These are phyloP conservation scores for Hypoxylon lenormandii DNA, from an alignment of 495 filamentous ascomycete genomes.

Conservation along the genomic window DNA sequence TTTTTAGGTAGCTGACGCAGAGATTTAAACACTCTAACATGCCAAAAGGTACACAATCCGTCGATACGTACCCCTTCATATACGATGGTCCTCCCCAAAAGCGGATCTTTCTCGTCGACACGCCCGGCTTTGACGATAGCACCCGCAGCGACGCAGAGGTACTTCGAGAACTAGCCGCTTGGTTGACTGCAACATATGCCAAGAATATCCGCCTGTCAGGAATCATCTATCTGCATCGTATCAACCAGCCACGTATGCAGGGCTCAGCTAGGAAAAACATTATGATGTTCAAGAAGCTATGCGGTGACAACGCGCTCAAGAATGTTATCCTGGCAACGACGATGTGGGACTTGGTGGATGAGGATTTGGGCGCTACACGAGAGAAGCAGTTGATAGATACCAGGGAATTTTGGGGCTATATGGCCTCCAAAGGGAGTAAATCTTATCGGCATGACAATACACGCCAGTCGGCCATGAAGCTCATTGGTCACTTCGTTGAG, in stretches of 20 bases:
- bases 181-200: slow-evolving; percentile 48
- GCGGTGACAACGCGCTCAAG: slow-evolving; percentile 53
- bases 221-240: slow-evolving; percentile 62
- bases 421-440: slow-evolving; percentile 46
- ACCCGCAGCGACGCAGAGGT: slow-evolving; percentile 57
- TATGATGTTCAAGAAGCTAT: slow-evolving; percentile 57
- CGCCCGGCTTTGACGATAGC: slow-evolving; percentile 66
- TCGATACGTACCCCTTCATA: background rate
- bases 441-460: slow-evolving; percentile 35
- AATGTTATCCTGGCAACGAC: slow-evolving; percentile 60
- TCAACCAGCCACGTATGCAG: slow-evolving; percentile 52
- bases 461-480: slow-evolving; percentile 33
- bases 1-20: background rate
- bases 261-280: slow-evolving; percentile 55
- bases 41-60: slow-evolving; percentile 1
- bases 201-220: slow-evolving; percentile 46
- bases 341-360: slow-evolving; percentile 53
- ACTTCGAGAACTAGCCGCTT: slow-evolving; percentile 53
- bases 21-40: background rate
- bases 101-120: slow-evolving; percentile 58
- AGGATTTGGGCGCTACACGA: slow-evolving; percentile 20
- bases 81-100: slow-evolving; percentile 5
- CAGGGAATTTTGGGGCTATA: slow-evolving; percentile 52
- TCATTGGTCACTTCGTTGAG: slow-evolving; percentile 23
- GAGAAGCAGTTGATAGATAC: slow-evolving; percentile 44